These are phyloP conservation scores for Sambucus nigra DNA, from an alignment of 129 eudicot genomes.

Conservation along the genomic window DNA sequence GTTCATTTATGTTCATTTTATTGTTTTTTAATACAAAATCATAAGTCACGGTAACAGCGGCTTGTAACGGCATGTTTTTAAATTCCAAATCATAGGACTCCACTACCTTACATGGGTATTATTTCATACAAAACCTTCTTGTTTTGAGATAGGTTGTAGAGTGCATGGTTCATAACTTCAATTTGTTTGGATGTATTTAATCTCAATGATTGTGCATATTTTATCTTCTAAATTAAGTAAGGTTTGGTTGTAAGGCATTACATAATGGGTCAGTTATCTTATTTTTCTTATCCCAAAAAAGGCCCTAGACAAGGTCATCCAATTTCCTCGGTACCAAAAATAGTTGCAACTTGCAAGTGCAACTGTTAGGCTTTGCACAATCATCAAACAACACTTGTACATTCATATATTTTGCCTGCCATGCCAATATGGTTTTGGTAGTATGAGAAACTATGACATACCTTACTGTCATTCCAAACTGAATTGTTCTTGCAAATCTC, in stretches of 20 bases:
- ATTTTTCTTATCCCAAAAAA: slow-evolving; percentile 10
- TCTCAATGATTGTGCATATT: slow-evolving; percentile 10
- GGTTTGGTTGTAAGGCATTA: slow-evolving; percentile 19
- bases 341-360: neutral
- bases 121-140: neutral
- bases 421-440: too few species aligned
- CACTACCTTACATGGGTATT: neutral
- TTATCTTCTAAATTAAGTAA: slow-evolving; percentile 1
- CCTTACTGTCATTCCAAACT: too few species aligned
- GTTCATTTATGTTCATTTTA: too few species aligned
- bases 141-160: slow-evolving; percentile 15
- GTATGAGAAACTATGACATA: too few species aligned
- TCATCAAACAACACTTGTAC: too few species aligned
- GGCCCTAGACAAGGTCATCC: slow-evolving; percentile 8
- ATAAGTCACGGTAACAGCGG: too few species aligned
- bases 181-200: neutral
- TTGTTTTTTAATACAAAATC: too few species aligned
- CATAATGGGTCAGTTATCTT: slow-evolving; percentile 8
- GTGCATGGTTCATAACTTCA: slow-evolving; percentile 23
- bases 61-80: too few species aligned
- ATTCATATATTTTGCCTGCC: too few species aligned
- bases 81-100: neutral
- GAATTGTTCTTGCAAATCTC: too few species aligned
- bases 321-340: slow-evolving; percentile 7
- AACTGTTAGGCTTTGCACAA: too few species aligned